Base-by-base conservation (phyloP, 106 monocot species). In the Dendrobium officinale region DNA sequence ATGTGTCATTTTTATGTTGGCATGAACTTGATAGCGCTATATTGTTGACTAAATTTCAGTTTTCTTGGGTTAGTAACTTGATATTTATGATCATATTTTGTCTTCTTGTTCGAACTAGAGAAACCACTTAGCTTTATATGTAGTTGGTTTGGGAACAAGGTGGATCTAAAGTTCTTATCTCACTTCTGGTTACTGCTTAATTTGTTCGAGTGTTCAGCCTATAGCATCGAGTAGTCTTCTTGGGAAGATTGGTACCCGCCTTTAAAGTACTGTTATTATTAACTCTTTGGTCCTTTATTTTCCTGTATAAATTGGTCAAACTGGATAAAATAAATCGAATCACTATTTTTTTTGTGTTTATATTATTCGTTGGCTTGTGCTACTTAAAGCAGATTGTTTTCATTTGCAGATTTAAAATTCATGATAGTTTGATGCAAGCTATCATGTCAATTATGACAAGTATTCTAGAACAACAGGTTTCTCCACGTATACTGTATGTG, bases 371-470 rank as follows among this genome's bases (percentile, higher is more conserved):
- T 75, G 22, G 22, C 41, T 42, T 10, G 44, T 51, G 17, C 43
- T 27, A 20, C 4, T 75, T 54, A 84, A 15, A 19, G 41, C 15
- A 5, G 7, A 7, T 77, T 70, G 2, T 77, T 61, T 72, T 13
- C 33, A 72, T 77, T 84, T 81, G 70, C 81, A 97, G 97, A 79
- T 74, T 85, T 79, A 87, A 86, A 66, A 90, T 88, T 80, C 90
- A 89, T 45, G 84, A 81, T 77, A 94, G 83, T 79, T 77, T 94
- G 42, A 78, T 85, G 77, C 87, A 93, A 9, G 78, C 90, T 82
- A 88, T 97, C 77, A 77, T 87, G 40, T 90, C 92, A 55, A 91
- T 97, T 73, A 92, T 97, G 89, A 80, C 84, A 27, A 73, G 79
- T 77, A 88, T 94, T 72, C 26, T 94, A 68, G 87, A 97, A 48